These are phyloP conservation scores for Chlorella sp. DNA, from an alignment of 139 green algal species.

Conservation along the genomic window DNA sequence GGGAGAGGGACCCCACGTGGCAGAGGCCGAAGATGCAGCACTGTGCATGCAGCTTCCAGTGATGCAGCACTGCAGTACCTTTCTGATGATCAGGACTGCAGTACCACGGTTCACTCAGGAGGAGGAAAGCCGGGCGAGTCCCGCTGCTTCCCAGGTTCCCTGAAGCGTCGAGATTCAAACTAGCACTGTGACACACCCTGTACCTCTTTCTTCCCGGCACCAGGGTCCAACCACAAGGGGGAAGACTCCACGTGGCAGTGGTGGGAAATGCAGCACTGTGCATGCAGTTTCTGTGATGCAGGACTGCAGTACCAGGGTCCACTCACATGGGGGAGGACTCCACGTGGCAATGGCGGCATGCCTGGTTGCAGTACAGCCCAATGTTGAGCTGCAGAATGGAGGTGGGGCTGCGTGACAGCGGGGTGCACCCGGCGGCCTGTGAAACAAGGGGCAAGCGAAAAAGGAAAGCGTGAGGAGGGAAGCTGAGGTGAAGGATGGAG, in stretches of 20 bases:
- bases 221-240: conserved; percentile 58
- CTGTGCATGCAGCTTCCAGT: neutral
- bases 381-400: conserved; percentile 96
- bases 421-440: conserved; percentile 39
- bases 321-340: conserved; percentile 84
- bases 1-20: conserved; percentile 68
- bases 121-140: too few species aligned
- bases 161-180: too few species aligned
- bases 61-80: too few species aligned
- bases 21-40: neutral
- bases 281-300: neutral
- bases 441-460: too few species aligned
- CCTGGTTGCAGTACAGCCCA: conserved; percentile 98
- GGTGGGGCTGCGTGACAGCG: conserved; percentile 62
- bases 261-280: neutral
- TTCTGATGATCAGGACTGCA: too few species aligned
- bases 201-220: too few species aligned
- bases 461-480: too few species aligned
- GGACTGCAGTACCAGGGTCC: neutral
- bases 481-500: conserved; percentile 93
- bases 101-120: conserved; percentile 48
- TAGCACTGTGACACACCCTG: too few species aligned
- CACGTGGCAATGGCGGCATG: conserved; percentile 97
- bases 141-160: too few species aligned
- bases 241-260: conserved; percentile 69